A percentile compares a stretch with the other conserved stretches of the same genome.
These are phyloP conservation scores for Myriosclerotinia curreyana DNA, from an alignment of 2,329 filamentous ascomycete species.

Conservation along the genomic window DNA sequence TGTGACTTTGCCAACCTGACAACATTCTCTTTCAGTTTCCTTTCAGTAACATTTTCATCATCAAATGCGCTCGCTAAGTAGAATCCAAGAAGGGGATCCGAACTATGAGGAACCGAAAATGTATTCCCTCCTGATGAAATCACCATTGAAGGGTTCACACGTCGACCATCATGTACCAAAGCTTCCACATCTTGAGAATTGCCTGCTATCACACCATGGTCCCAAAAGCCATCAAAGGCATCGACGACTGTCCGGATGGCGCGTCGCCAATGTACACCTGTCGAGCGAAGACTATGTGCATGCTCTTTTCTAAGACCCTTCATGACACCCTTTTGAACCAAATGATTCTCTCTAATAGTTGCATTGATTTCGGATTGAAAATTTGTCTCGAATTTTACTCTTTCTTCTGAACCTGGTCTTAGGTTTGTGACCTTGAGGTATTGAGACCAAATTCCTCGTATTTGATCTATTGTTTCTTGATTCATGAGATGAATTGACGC, in stretches of 20 bases:
- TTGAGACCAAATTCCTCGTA: slow-evolving; percentile 17
- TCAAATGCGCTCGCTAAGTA: slow-evolving; percentile 23
- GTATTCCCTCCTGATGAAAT: slow-evolving; percentile 2
- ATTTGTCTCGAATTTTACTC: neutral
- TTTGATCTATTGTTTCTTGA: slow-evolving; percentile 10
- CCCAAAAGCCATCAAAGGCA: slow-evolving; percentile 1
- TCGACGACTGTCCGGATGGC: neutral
- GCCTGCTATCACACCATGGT: slow-evolving; percentile 10
- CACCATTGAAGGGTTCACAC: slow-evolving; percentile 24
- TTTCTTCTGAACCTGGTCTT: neutral
- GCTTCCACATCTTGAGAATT: slow-evolving; percentile 2
- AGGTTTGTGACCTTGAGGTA: neutral
- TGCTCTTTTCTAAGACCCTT: neutral
- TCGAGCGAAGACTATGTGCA: slow-evolving; percentile 5
- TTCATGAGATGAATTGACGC: slow-evolving; percentile 11
- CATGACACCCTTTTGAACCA: too few relatives aligned
- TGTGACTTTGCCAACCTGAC: slow-evolving; percentile 15
- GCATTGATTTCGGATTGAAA: slow-evolving; percentile 2
- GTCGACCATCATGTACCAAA: neutral
- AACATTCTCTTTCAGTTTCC: neutral
- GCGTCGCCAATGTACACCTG: neutral
- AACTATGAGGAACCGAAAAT: slow-evolving; percentile 19
- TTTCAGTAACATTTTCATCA: neutral
- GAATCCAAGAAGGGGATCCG: slow-evolving; percentile 25
- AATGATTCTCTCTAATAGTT: neutral